A percentile compares a stretch with the other conserved stretches of the same genome.
These are phyloP conservation scores for Diaporthe destruens DNA, from an alignment of 2,329 filamentous ascomycete species.

Conservation along the genomic window DNA sequence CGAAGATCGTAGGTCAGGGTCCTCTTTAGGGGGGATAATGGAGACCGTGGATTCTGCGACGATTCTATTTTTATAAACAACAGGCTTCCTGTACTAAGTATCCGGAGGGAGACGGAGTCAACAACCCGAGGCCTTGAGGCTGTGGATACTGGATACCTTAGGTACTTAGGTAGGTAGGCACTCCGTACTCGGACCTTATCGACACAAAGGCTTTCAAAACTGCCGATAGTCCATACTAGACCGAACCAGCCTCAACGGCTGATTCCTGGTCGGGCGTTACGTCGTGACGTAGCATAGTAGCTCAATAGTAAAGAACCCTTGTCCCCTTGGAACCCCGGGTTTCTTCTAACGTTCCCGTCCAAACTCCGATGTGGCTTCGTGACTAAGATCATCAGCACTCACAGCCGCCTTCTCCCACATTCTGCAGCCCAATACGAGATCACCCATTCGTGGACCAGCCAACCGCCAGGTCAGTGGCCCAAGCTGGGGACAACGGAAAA, in stretches of 20 bases:
- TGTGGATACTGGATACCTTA: not conserved
- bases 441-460: not conserved
- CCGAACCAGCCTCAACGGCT: not conserved
- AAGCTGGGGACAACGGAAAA: constrained; percentile 5
- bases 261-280: not conserved
- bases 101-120: not conserved
- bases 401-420: not conserved
- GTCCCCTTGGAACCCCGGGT: not conserved
- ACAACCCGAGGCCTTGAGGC: not conserved
- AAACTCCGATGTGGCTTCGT: constrained; percentile 13
- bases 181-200: not conserved
- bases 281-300: not conserved
- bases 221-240: not conserved
- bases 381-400: constrained; percentile 26
- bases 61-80: constrained; percentile 11
- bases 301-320: not conserved
- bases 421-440: constrained; percentile 13
- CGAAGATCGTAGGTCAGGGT: constrained; percentile 18
- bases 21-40: constrained; percentile 19
- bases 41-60: not conserved
- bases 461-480: not conserved
- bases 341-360: not conserved
- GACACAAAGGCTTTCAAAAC: not conserved
- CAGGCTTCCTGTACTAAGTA: not conserved
- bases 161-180: too few relatives aligned